Conservation (phyloP, 164 flowering plant genomes). For the Dillenia turbinata region DNA sequence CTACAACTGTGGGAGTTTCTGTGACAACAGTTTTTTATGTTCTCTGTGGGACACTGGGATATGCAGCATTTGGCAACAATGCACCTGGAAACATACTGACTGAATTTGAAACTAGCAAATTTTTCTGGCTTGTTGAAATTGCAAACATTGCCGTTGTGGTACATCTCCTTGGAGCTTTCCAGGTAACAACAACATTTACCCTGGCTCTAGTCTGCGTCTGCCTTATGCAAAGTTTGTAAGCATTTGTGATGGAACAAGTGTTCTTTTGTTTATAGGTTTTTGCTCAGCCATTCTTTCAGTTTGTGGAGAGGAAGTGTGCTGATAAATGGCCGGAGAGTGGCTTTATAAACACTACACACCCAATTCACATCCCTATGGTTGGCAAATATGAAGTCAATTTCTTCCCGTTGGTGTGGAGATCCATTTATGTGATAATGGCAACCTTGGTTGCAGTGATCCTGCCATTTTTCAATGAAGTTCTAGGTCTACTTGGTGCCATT, state of each 20-base stretch:
- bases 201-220: too few species aligned
- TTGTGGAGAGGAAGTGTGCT: conserved; percentile 8
- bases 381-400: background rate
- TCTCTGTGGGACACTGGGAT: conserved; percentile 40
- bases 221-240: background rate
- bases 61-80: conserved; percentile 1
- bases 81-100: conserved; percentile 54
- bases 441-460: background rate
- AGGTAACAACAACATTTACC: conserved; percentile 17
- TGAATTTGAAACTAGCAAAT: conserved; percentile 46
- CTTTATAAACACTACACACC: background rate
- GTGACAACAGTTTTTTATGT: conserved; percentile 43
- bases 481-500: conserved; percentile 4
- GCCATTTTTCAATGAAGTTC: conserved; percentile 8
- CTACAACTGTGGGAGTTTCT: conserved; percentile 25
- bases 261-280: conserved; percentile 7
- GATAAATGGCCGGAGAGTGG: conserved; percentile 10
- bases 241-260: background rate
- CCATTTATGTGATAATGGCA: background rate
- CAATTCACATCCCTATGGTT: background rate
- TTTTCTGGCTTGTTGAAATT: conserved; percentile 45
- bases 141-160: conserved; percentile 41
- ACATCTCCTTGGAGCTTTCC: conserved; percentile 11
- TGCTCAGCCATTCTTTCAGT: conserved; percentile 10
- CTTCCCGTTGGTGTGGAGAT: conserved; percentile 9